phyloP scores from a whole-genome alignment of 2,329 filamentous ascomycete genomes.

The Sclerotiophoma versabilis region DNA sequence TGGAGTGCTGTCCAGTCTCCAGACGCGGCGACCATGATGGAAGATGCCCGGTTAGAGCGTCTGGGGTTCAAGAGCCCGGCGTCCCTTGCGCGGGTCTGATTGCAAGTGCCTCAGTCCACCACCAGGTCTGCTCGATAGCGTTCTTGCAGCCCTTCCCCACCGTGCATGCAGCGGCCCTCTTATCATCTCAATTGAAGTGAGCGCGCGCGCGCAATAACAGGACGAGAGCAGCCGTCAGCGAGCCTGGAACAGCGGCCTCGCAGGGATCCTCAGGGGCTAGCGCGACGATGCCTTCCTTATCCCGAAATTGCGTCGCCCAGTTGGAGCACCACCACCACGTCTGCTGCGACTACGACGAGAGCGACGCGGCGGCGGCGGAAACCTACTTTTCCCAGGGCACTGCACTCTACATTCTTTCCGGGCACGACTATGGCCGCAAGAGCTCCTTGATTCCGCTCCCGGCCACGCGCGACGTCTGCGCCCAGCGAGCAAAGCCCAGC shows the following conservation, averaged over 20 bases:
- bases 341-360: conserved; percentile 20
- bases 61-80: conserved; percentile 17
- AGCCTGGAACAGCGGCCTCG: conserved; percentile 17
- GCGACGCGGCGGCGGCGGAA: conserved; percentile 3
- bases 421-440: conserved; percentile 45
- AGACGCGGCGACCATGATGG: conserved; percentile 29
- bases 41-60: conserved; percentile 9
- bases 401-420: conserved; percentile 45
- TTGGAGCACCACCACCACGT: conserved; percentile 20
- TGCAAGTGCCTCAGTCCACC: conserved; percentile 18
- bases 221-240: conserved; percentile 12
- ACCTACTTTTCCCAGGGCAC: conserved; percentile 24
- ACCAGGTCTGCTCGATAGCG: conserved; percentile 4
- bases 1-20: conserved; percentile 12
- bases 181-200: conserved; percentile 16
- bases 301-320: conserved; percentile 40
- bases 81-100: conserved; percentile 16
- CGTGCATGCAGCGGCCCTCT: conserved; percentile 18
- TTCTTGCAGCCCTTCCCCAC: conserved; percentile 8
- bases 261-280: conserved; percentile 38
- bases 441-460: conserved; percentile 39
- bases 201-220: conserved; percentile 6
- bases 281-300: conserved; percentile 22
- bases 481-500: conserved; percentile 11
- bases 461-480: conserved; percentile 37